phyloP scores from a whole-genome alignment of 1,139 yeast species.

The Taphrina deformans region DNA sequence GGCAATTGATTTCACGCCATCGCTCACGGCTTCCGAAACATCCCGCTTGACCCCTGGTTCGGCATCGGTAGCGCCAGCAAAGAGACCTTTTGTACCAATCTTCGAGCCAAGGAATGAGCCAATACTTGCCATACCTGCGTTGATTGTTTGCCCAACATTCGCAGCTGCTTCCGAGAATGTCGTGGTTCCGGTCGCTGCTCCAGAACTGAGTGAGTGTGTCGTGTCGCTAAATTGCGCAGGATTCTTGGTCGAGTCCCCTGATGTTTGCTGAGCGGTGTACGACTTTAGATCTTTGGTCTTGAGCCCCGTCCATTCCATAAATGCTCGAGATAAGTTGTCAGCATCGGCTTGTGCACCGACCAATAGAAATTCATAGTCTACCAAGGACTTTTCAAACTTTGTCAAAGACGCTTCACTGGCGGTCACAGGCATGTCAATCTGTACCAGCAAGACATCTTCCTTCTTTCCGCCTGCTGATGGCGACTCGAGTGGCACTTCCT shows the following conservation, averaged over 20 bases:
- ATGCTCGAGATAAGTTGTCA: conserved; percentile 14
- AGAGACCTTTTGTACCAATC: conserved; percentile 12
- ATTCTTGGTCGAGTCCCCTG: conserved; percentile 2
- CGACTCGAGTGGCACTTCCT: conserved; percentile 1
- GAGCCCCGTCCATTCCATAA: conserved; percentile 20
- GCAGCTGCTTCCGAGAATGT: conserved; percentile 6
- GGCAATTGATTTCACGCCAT: conserved; percentile 12
- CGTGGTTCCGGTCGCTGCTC: conserved; percentile 6
- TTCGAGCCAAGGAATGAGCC: conserved; percentile 23
- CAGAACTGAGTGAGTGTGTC: conserved; percentile 11
- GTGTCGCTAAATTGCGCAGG: conserved; percentile 20
- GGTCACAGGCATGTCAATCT: conserved; percentile 9
- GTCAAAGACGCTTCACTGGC: conserved; percentile 25
- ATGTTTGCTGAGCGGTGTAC: neutral
- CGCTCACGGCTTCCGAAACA: conserved; percentile 8
- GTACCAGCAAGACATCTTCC: conserved; percentile 1
- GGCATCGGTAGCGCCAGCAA: conserved; percentile 1
- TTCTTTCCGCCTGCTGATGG: neutral
- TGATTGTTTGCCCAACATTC: conserved; percentile 11
- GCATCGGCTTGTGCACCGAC: conserved; percentile 31
- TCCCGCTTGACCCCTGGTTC: conserved; percentile 3
- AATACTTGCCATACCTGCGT: conserved; percentile 19
- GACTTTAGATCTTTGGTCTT: conserved; percentile 8
- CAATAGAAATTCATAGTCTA: conserved; percentile 17
- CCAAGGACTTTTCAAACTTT: conserved; percentile 12